A percentile compares a stretch with the other conserved stretches of the same genome.
These are phyloP conservation scores for Fraxinus pennsylvanica DNA, from an alignment of 257 asterid genomes.

Conservation along the genomic window DNA sequence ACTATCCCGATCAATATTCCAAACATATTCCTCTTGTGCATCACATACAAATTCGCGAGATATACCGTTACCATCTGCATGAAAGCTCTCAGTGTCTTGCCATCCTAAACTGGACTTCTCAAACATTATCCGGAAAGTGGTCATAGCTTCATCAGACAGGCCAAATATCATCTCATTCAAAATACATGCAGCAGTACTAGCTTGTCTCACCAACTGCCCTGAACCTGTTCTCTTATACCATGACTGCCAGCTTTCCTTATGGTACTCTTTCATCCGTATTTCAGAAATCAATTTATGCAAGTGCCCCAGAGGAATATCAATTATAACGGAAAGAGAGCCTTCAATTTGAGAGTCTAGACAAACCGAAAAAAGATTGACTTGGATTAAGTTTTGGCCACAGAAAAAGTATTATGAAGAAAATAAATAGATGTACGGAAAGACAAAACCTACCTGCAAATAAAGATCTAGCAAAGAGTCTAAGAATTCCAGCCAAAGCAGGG, in stretches of 20 bases:
- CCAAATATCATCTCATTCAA: conserved; percentile 90
- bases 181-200: conserved; percentile 83
- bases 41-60: conserved; percentile 29
- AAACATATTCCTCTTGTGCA: conserved; percentile 40
- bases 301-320: conserved; percentile 78
- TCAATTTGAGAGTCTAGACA: conserved; percentile 60
- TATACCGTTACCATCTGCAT: conserved; percentile 28
- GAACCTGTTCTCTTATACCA: conserved; percentile 78
- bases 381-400: conserved; percentile 24
- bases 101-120: conserved; percentile 29
- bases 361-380: conserved; percentile 23
- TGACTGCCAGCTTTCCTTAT: conserved; percentile 75
- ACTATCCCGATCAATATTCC: conserved; percentile 37
- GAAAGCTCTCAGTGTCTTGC: conserved; percentile 29
- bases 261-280: conserved; percentile 63
- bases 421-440: conserved; percentile 19
- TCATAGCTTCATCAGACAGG: conserved; percentile 64
- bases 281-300: conserved; percentile 69
- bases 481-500: conserved; percentile 72
- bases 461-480: conserved; percentile 75
- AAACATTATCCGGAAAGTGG: conserved; percentile 49
- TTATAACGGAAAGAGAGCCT: conserved; percentile 64
- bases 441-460: conserved; percentile 64
- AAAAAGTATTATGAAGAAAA: conserved; percentile 22
- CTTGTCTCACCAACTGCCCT: conserved; percentile 84